These are phyloP conservation scores for Termitomyces sp. DNA, from an alignment of 768 basidiomycete species.

Conservation along the genomic window DNA sequence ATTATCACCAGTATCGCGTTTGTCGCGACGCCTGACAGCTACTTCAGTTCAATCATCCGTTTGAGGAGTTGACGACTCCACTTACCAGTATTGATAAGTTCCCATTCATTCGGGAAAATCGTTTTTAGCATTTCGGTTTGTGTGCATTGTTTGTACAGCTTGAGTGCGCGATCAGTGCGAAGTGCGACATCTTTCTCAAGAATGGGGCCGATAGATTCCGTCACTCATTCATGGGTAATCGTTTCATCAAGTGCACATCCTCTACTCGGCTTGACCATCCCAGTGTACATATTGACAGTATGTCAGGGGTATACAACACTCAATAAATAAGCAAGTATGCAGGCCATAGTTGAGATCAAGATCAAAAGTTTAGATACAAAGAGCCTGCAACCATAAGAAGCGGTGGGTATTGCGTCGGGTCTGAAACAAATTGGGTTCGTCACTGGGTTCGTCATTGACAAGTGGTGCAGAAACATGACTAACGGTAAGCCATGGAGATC, in stretches of 20 bases:
- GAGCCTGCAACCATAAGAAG: not conserved
- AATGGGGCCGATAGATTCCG: constrained; percentile 38
- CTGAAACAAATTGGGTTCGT: constrained; percentile 20
- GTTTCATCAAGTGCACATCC: not conserved
- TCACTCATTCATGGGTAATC: not conserved
- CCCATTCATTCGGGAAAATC: constrained; percentile 26
- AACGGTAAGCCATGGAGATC: constrained; percentile 64
- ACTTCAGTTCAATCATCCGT: constrained; percentile 1
- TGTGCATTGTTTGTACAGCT: constrained; percentile 47
- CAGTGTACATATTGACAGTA: not conserved
- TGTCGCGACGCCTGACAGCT: constrained; percentile 6
- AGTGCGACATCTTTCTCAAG: no score
- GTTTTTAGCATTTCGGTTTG: constrained; percentile 41
- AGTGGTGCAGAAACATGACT: constrained; percentile 23
- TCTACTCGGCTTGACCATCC: not conserved
- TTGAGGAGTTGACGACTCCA: constrained; percentile 8
- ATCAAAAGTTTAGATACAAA: not conserved
- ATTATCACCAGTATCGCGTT: constrained; percentile 19
- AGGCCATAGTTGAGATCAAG: not conserved
- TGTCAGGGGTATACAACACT: not conserved
- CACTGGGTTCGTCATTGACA: not conserved
- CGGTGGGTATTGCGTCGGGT: constrained; percentile 33
- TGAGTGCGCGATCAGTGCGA: constrained; percentile 43
- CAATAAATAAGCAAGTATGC: constrained; percentile 3
- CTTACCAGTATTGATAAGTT: constrained; percentile 10